A percentile compares a stretch with the other conserved stretches of the same genome.
These are phyloP conservation scores for Mycena crocata DNA, from an alignment of 768 basidiomycete genomes.

Conservation along the genomic window DNA sequence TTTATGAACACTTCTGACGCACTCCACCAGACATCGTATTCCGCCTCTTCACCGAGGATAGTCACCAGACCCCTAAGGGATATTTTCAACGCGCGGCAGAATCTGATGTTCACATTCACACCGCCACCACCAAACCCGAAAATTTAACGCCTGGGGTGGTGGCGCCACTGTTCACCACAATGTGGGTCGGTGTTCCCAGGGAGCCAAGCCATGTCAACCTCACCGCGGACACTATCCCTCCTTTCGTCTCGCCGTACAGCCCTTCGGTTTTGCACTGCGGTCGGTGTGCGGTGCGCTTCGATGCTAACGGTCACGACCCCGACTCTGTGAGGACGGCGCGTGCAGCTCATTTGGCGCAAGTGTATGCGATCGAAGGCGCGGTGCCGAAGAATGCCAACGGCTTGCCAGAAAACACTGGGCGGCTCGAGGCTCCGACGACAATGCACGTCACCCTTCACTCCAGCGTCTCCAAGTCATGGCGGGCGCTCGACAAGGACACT, in stretches of 20 bases:
- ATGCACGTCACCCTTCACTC: conserved; percentile 23
- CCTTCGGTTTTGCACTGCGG: conserved; percentile 28
- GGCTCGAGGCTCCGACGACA: conserved; percentile 29
- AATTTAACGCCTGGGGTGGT: conserved; percentile 18
- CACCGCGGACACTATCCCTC: conserved; percentile 24
- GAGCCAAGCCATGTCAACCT: conserved; percentile 5
- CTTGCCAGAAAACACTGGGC: conserved; percentile 29
- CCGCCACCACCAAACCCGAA: conserved; percentile 19
- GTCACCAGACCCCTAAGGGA: conserved; percentile 29
- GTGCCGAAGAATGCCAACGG: conserved; percentile 20
- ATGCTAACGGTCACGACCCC: conserved; percentile 8
- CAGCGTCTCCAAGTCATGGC: conserved; percentile 31
- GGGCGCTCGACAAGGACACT: conserved; percentile 18
- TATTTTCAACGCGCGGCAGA: conserved; percentile 31
- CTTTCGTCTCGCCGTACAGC: conserved; percentile 31
- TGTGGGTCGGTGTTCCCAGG: conserved; percentile 15
- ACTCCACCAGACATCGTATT: conserved; percentile 21
- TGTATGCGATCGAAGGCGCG: conserved; percentile 23
- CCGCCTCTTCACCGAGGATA: conserved; percentile 28
- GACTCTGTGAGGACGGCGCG: conserved; percentile 23
- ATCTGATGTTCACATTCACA: conserved; percentile 30
- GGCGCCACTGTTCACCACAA: conserved; percentile 24
- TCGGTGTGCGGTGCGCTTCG: conserved; percentile 30
- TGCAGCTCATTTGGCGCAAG: conserved; percentile 27
- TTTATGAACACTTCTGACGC: background rate